phyloP scores from a whole-genome alignment of 257 asterid genomes.

The Cruciata laevipes region DNA sequence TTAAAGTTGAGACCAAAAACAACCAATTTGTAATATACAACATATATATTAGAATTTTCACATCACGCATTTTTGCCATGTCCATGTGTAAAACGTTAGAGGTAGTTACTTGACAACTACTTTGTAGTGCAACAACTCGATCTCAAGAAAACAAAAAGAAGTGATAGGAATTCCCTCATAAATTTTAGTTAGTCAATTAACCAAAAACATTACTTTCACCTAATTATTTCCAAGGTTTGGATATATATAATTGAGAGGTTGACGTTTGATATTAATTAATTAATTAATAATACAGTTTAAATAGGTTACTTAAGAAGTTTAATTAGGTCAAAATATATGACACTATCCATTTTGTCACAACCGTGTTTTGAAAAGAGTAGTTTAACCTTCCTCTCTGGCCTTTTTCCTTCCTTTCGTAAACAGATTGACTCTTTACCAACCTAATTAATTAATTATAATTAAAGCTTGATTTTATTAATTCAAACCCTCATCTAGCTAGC shows the following conservation, averaged over 20 bases:
- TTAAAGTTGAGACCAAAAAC: too few species aligned
- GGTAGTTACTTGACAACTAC: neutral
- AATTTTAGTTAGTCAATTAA: neutral
- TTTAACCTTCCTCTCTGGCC: conserved; percentile 36
- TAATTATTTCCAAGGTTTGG: neutral
- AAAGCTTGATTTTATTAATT: neutral
- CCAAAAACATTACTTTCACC: neutral
- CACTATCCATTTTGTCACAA: neutral
- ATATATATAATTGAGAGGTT: neutral
- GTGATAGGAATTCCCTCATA: neutral
- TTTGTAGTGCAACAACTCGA: conserved; percentile 3
- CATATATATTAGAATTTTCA: too few species aligned
- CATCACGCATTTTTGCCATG: neutral
- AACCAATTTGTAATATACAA: too few species aligned
- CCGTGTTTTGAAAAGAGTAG: conserved; percentile 25
- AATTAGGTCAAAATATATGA: neutral
- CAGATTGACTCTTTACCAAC: neutral
- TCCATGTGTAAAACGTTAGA: neutral
- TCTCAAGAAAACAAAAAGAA: neutral
- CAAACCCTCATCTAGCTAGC: neutral
- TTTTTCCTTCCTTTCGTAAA: neutral
- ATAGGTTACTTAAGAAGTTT: neutral
- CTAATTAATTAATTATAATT: neutral
- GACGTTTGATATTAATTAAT: neutral
- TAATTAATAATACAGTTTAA: neutral